Conservation (phyloP, 2,329 filamentous ascomycete genomes). For the Ilyonectria destructans region DNA sequence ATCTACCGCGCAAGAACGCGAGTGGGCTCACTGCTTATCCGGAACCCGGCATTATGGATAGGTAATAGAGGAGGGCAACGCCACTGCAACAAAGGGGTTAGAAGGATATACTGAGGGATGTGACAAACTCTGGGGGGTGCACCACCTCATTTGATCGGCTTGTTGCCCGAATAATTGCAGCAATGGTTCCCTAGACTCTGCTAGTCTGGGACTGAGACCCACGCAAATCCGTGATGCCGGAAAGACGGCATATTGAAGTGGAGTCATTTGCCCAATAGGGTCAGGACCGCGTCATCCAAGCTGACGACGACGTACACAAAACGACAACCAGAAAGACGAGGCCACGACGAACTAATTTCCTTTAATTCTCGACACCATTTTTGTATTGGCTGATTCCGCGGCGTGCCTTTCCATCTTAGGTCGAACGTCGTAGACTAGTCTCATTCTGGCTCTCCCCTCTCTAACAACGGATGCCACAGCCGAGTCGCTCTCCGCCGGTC, state of each 20-base stretch:
- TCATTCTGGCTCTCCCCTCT: too few relatives aligned
- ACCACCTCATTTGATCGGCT: neutral
- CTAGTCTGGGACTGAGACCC: slow-evolving; percentile 10
- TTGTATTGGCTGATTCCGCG: too few relatives aligned
- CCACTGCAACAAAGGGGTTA: neutral
- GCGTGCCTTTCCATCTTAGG: neutral
- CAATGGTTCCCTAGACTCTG: neutral
- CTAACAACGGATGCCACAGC: too few relatives aligned
- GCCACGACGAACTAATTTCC: slow-evolving; percentile 6
- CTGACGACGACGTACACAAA: slow-evolving; percentile 26
- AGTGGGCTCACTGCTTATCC: slow-evolving; percentile 8
- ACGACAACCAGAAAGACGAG: neutral
- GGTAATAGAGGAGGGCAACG: neutral
- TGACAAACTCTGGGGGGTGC: neutral
- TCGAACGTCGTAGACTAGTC: too few relatives aligned
- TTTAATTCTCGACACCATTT: neutral
- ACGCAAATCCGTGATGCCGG: slow-evolving; percentile 7
- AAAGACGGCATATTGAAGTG: slow-evolving; percentile 28
- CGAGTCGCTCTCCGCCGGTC: too few relatives aligned
- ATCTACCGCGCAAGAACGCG: neutral
- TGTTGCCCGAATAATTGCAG: neutral
- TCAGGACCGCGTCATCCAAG: slow-evolving; percentile 29
- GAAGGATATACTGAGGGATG: neutral
- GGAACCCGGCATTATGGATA: neutral
- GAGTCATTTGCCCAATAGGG: slow-evolving; percentile 14